phyloP scores from a whole-genome alignment of 768 basidiomycete genomes.

The Termitomyces sp. region DNA sequence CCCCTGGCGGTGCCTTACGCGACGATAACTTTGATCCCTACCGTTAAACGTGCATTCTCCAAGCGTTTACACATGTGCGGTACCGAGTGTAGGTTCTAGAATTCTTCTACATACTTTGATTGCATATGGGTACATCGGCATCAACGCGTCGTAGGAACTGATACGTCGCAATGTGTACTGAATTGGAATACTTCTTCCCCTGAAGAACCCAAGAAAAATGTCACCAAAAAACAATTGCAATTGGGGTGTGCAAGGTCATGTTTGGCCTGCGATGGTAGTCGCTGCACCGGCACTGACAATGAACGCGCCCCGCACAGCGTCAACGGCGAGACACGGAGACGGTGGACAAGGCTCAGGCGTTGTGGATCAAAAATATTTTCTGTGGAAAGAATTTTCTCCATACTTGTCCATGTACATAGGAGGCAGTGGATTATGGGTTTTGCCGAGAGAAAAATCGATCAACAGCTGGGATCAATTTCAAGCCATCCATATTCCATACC shows the following conservation, averaged over 20 bases:
- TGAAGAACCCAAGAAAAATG: neutral
- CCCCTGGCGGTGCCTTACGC: neutral
- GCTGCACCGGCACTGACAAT: neutral
- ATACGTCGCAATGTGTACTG: neutral
- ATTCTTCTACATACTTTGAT: neutral
- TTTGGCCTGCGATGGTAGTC: neutral
- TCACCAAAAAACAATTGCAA: neutral
- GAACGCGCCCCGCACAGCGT: neutral
- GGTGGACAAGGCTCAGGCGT: neutral
- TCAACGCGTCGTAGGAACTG: neutral
- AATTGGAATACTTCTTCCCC: neutral
- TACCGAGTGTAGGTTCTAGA: neutral
- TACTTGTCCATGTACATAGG: neutral
- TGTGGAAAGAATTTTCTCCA: neutral
- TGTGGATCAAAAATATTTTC: neutral
- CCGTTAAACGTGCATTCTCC: neutral
- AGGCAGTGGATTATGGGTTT: conserved; percentile 6
- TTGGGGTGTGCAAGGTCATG: neutral
- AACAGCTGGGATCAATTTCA: conserved; percentile 1
- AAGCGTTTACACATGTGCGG: neutral
- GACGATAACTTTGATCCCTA: neutral
- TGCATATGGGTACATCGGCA: neutral
- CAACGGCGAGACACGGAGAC: neutral
- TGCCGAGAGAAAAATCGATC: conserved; percentile 15
- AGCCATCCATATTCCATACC: neutral